These are phyloP conservation scores for Diaporthe citriasiana DNA, from an alignment of 2,329 filamentous ascomycete genomes.

Conservation along the genomic window DNA sequence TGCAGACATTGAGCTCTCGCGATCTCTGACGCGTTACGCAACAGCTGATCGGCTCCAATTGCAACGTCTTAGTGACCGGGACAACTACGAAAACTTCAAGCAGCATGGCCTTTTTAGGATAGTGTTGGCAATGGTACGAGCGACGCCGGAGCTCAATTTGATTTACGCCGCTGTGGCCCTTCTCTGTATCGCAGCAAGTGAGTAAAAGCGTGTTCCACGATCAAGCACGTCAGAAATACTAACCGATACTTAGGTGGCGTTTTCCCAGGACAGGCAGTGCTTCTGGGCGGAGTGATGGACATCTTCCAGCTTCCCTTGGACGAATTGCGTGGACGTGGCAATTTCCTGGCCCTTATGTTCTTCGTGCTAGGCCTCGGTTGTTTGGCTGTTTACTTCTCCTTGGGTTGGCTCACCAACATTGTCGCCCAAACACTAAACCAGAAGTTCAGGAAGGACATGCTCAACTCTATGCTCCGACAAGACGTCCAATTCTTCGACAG, in stretches of 20 bases:
- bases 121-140: not conserved
- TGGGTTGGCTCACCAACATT: not conserved
- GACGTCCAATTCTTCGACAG: conserved; percentile 22
- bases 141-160: not conserved
- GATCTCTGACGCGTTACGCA: not conserved
- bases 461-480: conserved; percentile 3
- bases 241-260: not conserved
- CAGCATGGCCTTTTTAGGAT: conserved; percentile 4
- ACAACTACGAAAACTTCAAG: conserved; percentile 20
- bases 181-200: conserved; percentile 18
- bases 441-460: conserved; percentile 15
- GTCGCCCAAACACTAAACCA: conserved; percentile 11
- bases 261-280: conserved; percentile 7
- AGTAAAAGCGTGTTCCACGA: not conserved
- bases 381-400: not conserved
- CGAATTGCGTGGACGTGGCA: not conserved
- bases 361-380: not conserved
- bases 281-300: conserved; percentile 3
- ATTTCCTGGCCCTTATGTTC: conserved; percentile 8
- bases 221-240: not conserved
- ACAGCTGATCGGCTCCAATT: not conserved
- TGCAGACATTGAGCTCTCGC: not conserved
- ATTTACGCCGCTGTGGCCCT: not conserved
- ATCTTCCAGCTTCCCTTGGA: conserved; percentile 5
- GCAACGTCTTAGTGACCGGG: not conserved